Conservation (phyloP, 352 stramenopile genomes). For the Phytophthora colocasiae region DNA sequence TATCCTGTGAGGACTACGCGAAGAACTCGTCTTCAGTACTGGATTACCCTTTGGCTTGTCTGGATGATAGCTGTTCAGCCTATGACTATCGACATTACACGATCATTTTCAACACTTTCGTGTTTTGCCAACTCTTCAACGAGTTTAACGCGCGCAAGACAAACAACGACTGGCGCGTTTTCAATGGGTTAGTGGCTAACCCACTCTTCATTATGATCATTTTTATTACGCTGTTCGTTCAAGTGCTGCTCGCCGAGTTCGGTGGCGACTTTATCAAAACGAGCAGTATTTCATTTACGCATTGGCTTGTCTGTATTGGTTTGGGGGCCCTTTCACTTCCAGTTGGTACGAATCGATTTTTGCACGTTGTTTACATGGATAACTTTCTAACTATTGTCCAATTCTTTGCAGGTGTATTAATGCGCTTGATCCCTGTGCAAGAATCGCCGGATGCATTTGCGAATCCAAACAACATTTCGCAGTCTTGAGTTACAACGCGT, state of each 20-base stretch:
- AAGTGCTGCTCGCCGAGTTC: constrained; percentile 96
- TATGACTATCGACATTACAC: constrained; percentile 95
- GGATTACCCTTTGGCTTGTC: constrained; percentile 60
- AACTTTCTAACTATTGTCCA: not conserved
- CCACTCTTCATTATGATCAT: constrained; percentile 95
- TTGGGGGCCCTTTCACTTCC: constrained; percentile 71
- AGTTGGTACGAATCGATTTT: constrained; percentile 53
- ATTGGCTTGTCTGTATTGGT: constrained; percentile 73
- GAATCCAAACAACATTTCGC: constrained; percentile 75
- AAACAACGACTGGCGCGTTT: constrained; percentile 96
- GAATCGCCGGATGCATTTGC: constrained; percentile 73
- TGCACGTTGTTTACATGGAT: not conserved
- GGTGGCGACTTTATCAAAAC: constrained; percentile 91
- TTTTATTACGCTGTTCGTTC: constrained; percentile 91
- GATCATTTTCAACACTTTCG: constrained; percentile 98
- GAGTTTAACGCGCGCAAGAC: constrained; percentile 89
- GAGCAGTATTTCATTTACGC: constrained; percentile 60
- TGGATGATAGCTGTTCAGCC: constrained; percentile 50
- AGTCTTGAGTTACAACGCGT: constrained; percentile 26
- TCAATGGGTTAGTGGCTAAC: constrained; percentile 92
- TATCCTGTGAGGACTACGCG: constrained; percentile 72
- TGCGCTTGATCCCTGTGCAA: constrained; percentile 76
- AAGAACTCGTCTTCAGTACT: constrained; percentile 27
- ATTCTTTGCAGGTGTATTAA: constrained; percentile 57
- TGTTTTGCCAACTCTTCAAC: constrained; percentile 96